Conservation (phyloP, 2,329 filamentous ascomycete species). For the Stromatinia cepivora region DNA sequence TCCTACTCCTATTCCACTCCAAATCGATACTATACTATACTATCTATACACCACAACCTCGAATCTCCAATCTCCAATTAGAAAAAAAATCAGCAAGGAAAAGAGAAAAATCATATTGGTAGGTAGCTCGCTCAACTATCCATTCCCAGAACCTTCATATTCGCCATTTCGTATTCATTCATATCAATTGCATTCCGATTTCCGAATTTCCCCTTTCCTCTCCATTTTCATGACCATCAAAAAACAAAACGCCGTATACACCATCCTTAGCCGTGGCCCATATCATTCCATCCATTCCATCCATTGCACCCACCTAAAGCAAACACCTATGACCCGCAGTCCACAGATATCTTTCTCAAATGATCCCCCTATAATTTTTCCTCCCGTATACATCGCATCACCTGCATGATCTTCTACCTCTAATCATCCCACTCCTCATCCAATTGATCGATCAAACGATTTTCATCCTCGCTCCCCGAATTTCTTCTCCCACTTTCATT, state of each 20-base stretch:
- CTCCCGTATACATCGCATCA: not conserved
- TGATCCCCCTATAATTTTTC: too few species aligned
- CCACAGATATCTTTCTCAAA: too few species aligned
- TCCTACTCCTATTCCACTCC: not conserved
- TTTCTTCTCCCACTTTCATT: slow-evolving; percentile 11
- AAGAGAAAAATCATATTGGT: not conserved
- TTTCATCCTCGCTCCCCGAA: slow-evolving; percentile 70
- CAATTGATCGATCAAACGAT: slow-evolving; percentile 89
- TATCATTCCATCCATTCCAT: not conserved
- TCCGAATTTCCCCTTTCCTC: not conserved
- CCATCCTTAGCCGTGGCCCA: not conserved
- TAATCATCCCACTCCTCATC: slow-evolving; percentile 96
- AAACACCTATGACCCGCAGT: too few species aligned
- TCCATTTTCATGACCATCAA: too few species aligned
- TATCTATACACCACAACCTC: too few species aligned
- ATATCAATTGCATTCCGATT: not conserved
- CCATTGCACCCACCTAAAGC: too few species aligned
- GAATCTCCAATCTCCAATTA: too few species aligned
- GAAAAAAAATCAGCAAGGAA: not conserved
- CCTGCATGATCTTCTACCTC: not conserved
- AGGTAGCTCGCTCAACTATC: not conserved
- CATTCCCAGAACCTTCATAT: not conserved
- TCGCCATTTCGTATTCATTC: not conserved
- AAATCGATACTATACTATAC: too few species aligned
- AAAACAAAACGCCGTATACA: not conserved